Evolutionary conservation across 768 basidiomycete genomes (phyloP).

Genomic region (Termitomyces sp.): DNA sequence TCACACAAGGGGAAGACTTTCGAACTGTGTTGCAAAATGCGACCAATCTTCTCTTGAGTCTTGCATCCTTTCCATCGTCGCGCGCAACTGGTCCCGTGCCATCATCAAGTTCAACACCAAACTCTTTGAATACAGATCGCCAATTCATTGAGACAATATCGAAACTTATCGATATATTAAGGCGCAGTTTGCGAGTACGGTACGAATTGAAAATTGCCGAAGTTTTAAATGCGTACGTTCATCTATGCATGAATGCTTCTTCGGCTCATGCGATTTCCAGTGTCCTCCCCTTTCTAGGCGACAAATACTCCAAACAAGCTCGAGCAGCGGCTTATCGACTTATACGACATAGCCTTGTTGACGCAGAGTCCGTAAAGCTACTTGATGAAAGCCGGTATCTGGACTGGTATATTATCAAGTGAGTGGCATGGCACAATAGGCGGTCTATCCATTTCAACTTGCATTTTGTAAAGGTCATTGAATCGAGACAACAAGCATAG

Average conservation of each 20-base stretch:
- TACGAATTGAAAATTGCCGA: slow-evolving; percentile 70
- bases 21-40: slow-evolving; percentile 67
- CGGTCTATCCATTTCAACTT: slow-evolving; percentile 3
- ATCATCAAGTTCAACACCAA: slow-evolving; percentile 30
- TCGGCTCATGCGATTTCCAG: slow-evolving; percentile 35
- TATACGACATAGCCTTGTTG: slow-evolving; percentile 72
- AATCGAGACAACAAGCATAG: slow-evolving; percentile 79
- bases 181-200: slow-evolving; percentile 66
- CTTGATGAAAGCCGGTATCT: slow-evolving; percentile 54
- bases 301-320: slow-evolving; percentile 63
- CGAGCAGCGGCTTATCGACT: slow-evolving; percentile 82
- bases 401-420: slow-evolving; percentile 93
- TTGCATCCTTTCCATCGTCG: slow-evolving; percentile 37
- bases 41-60: slow-evolving; percentile 47
- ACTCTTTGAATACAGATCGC: slow-evolving; percentile 41
- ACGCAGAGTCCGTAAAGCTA: slow-evolving; percentile 60
- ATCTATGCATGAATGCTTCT: neutral
- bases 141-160: slow-evolving; percentile 59
- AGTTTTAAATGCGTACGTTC: slow-evolving; percentile 66
- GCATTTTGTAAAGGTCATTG: slow-evolving; percentile 50
- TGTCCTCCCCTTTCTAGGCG: slow-evolving; percentile 73
- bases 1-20: slow-evolving; percentile 59
- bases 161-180: slow-evolving; percentile 58
- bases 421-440: slow-evolving; percentile 9
- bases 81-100: slow-evolving; percentile 21